A percentile compares a stretch with the other conserved stretches of the same genome.
Conservation (phyloP, 2,329 filamentous ascomycete species). For the Ilyonectria mors-panacis region DNA sequence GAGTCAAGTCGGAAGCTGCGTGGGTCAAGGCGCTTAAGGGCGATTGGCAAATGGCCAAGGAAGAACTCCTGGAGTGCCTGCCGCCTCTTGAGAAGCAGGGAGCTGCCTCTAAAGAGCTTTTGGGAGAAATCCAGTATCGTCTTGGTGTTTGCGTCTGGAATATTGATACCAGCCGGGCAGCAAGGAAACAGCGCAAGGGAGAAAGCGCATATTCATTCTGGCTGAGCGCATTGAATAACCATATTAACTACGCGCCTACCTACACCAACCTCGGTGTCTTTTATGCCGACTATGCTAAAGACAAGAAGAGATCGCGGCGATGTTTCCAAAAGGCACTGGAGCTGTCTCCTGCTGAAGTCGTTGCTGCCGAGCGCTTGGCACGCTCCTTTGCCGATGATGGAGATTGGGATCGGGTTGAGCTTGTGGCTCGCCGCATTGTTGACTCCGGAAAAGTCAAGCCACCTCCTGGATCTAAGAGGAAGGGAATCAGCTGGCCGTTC, state of each 20-base stretch:
- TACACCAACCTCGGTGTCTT: constrained; percentile 93
- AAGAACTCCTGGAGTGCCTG: constrained; percentile 80
- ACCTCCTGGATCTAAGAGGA: constrained; percentile 92
- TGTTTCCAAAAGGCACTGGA: constrained; percentile 98
- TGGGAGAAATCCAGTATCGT: constrained; percentile 88
- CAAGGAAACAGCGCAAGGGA: constrained; percentile 84
- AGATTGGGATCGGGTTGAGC: constrained; percentile 97
- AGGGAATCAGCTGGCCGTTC: constrained; percentile 95
- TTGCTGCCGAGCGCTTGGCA: constrained; percentile 89
- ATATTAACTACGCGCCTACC: constrained; percentile 89
- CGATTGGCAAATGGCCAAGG: constrained; percentile 77
- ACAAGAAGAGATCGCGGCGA: constrained; percentile 87
- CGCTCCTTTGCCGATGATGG: constrained; percentile 88
- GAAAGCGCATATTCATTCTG: constrained; percentile 82
- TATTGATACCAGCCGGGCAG: constrained; percentile 78
- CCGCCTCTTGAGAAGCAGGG: constrained; percentile 74
- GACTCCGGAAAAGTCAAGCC: constrained; percentile 95
- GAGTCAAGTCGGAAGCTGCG: constrained; percentile 87
- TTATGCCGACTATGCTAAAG: constrained; percentile 91
- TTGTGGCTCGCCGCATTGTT: constrained; percentile 90
- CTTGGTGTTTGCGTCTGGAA: constrained; percentile 92
- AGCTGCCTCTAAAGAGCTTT: constrained; percentile 74
- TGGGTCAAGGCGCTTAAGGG: constrained; percentile 93
- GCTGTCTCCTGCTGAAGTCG: constrained; percentile 86
- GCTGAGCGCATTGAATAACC: constrained; percentile 85